Evolutionary conservation across 768 basidiomycete species (phyloP).

Genomic region (Pulveroboletus sp.): DNA sequence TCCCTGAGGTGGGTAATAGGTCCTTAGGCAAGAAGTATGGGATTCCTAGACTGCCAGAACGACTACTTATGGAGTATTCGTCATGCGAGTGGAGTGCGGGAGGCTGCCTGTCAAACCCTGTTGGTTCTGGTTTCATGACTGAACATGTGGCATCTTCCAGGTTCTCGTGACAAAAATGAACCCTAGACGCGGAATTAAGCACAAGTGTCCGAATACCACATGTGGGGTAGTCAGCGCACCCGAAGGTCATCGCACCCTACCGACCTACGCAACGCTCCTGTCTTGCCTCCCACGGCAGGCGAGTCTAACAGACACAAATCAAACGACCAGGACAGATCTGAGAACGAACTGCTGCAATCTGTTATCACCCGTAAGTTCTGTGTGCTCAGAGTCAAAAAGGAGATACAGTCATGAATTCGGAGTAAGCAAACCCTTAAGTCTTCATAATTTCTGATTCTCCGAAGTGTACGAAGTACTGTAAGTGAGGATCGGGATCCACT

Average conservation of each 20-base stretch:
- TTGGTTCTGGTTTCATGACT: neutral
- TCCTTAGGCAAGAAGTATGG: neutral
- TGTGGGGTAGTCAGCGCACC: constrained; percentile 1
- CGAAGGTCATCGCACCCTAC: constrained; percentile 11
- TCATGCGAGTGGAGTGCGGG: neutral
- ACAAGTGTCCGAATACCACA: neutral
- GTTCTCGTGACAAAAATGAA: neutral
- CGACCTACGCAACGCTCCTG: constrained; percentile 6
- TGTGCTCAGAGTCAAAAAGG: neutral
- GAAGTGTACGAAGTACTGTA: neutral
- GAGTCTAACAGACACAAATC: neutral
- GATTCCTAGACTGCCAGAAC: neutral
- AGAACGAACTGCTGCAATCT: neutral
- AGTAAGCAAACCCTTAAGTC: constrained; percentile 4
- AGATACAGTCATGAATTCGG: neutral
- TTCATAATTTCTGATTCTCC: constrained; percentile 1
- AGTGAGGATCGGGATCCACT: neutral
- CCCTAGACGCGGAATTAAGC: neutral
- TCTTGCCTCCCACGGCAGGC: neutral
- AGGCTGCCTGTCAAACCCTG: neutral
- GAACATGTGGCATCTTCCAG: no score
- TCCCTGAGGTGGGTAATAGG: neutral
- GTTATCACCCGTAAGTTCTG: neutral
- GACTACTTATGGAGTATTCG: neutral
- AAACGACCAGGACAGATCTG: constrained; percentile 2